Base-by-base conservation (phyloP, 257 asterid genomes). In the Voacanga thouarsii region DNA sequence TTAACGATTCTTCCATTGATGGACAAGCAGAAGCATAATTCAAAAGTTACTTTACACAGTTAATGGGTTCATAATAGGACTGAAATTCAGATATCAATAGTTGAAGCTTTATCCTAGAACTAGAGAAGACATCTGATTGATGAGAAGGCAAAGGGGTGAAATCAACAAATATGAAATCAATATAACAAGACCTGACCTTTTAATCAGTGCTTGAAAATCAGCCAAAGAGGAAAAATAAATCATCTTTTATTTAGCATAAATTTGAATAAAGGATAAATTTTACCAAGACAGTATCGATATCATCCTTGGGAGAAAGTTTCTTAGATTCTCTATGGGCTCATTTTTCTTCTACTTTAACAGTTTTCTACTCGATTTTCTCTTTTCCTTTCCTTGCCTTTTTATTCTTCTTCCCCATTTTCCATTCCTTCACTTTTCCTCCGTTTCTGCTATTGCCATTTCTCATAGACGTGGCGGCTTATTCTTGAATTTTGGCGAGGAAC, bases 321-420 rank as follows among this genome's bases (percentile, higher is more conserved):
- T 93, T 90, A 86, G 99, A 82, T 70, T 93, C 99, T 59, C 98
- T 85, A 44, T 97, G 92, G 59, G 94, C 80, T 84, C 84, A 84
- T 84, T 95, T 95, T 60, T 89, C 97, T 69, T 93, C 98, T 1
- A 97, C 92, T 83, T 89, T 95, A 1, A 91, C 92, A 43, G 98
- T 95, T 89, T 88, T 95, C 88, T 82, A 87, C 79, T 89, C 98
- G 3, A 97, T 95, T 75, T 95, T 95, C 93, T 95, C 99, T 85
- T 92, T 95, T 0, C 99, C 99, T 84, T 95, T 93, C 2, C 99
- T 98, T 1, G 98, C 87, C 78, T 95, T 93, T 92, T 93, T 93
- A 19, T 86, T 81, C 74, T 95, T 95, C 91, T 95, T 95, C 53
- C 99, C 99, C 99, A 95, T 93, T 74, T 63, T 79, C n/a, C 51